Evolutionary conservation across 352 stramenopile genomes (phyloP), one percentile per base, ranked within the genome.

Genomic region (Phytophthora tubulina): DNA sequence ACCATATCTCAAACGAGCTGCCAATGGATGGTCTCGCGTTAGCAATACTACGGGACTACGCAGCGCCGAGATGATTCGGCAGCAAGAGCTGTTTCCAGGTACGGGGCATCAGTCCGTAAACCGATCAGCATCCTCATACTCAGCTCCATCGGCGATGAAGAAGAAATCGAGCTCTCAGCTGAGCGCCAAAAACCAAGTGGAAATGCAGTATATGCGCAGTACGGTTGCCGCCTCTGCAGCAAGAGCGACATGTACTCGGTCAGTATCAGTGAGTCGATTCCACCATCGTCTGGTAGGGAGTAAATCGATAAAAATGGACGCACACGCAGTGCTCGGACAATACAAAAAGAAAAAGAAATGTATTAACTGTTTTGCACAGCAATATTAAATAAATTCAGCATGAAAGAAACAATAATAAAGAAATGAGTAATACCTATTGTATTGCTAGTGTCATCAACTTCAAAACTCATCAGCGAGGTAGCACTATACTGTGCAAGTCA

Each of bases 161-260:
- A 70, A 63, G 57, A 51, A 61, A 57, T 65, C 60, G 6, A 67
- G 3, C 15, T 48, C 59, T 59, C 58, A 66, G 17, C 21, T 48
- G 17, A 73, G 48, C 48, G 14, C 58, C 70, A 81, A 81, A 35
- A 46, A 68, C 30, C 68, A 88, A 46, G 79, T 91, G 38, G 83
- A 91, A 56, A 78, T 86, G 73, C 78, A 86, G 66, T 82, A 81
- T 52, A 70, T 88, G 59, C 72, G 75, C 32, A 86, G 78, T 51
- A 63, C 73, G 15, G 50, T 79, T 36, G 63, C 71, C 21, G 50
- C 75, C 6, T 53, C 67, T 4, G 58, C 58, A 10, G 60, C 51
- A n/a, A 64, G 54, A 63, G 49, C 53, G 31, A 56, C 33, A n/a
- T 38, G 36, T 9, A 54, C 51, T 64, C 70, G 57, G 30, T 27